phyloP scores from a whole-genome alignment of 768 basidiomycete genomes.

The Suillus weaverae region DNA sequence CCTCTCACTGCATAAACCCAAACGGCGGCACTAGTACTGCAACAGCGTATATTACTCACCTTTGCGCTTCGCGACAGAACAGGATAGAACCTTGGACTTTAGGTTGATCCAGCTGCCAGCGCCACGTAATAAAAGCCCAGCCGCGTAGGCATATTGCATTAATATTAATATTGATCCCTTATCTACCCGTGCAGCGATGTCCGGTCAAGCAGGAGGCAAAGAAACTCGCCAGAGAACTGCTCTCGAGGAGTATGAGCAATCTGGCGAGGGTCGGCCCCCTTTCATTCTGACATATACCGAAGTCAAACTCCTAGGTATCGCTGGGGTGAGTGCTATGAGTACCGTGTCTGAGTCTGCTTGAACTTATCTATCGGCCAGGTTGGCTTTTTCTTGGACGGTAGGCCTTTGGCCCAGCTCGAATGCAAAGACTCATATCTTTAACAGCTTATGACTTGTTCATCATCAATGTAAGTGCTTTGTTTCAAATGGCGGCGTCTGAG shows the following conservation, averaged over 20 bases:
- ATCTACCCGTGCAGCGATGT: not conserved
- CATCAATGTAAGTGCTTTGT: conserved; percentile 51
- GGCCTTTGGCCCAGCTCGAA: conserved; percentile 15
- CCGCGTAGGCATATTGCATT: not conserved
- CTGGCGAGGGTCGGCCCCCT: conserved; percentile 34
- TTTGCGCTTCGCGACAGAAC: too few species aligned
- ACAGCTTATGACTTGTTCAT: conserved; percentile 71
- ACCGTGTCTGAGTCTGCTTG: not conserved
- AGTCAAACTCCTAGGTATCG: conserved; percentile 59
- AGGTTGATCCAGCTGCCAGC: not conserved
- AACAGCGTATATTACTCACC: too few species aligned
- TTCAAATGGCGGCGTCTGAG: not conserved
- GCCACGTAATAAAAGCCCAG: not conserved
- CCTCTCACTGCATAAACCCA: too few species aligned
- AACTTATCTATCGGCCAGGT: conserved; percentile 38
- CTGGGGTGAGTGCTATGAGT: conserved; percentile 45
- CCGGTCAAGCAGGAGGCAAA: not conserved
- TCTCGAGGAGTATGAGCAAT: conserved; percentile 31
- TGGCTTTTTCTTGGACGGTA: conserved; percentile 73
- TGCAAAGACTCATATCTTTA: conserved; percentile 6
- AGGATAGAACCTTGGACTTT: not conserved
- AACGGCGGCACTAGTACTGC: too few species aligned
- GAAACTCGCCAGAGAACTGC: not conserved
- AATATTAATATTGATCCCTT: not conserved
- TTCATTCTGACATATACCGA: conserved; percentile 46